Percentiles rank a stretch among this genome's conserved stretches.
Conservation (phyloP, 176 grass and related monocot species). For the Ananas comosus region DNA sequence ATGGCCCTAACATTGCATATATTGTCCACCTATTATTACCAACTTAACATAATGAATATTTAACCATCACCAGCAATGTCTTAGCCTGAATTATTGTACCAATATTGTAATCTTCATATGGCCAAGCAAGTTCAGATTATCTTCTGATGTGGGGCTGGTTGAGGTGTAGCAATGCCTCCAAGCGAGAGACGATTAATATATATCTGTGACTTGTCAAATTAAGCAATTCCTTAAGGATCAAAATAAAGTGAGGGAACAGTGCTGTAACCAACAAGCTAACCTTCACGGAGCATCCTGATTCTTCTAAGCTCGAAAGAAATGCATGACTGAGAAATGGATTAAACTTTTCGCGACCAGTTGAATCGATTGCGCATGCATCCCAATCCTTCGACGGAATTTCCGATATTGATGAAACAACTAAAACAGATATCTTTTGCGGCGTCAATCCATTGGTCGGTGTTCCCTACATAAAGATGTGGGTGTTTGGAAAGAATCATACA, state of each 20-base stretch:
- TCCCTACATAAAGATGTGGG: slow-evolving; percentile 27
- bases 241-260: background rate
- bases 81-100: no score
- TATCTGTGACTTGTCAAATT: no score
- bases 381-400: slow-evolving; percentile 65
- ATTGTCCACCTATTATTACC: no score
- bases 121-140: no score
- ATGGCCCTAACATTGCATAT: no score
- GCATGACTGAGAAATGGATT: slow-evolving; percentile 88
- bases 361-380: slow-evolving; percentile 76
- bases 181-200: no score
- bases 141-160: no score
- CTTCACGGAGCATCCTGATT: slow-evolving; percentile 73
- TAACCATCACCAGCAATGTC: no score
- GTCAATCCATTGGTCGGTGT: slow-evolving; percentile 4
- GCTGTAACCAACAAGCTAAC: slow-evolving; percentile 16
- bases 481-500: slow-evolving; percentile 24
- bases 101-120: no score
- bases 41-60: no score
- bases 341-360: slow-evolving; percentile 39
- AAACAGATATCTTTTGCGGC: slow-evolving; percentile 47
- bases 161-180: no score
- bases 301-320: slow-evolving; percentile 92
- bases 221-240: no score
- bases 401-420: slow-evolving; percentile 65